Conservation (phyloP, 2,329 filamentous ascomycete genomes). For the Byssochlamys sp. region DNA sequence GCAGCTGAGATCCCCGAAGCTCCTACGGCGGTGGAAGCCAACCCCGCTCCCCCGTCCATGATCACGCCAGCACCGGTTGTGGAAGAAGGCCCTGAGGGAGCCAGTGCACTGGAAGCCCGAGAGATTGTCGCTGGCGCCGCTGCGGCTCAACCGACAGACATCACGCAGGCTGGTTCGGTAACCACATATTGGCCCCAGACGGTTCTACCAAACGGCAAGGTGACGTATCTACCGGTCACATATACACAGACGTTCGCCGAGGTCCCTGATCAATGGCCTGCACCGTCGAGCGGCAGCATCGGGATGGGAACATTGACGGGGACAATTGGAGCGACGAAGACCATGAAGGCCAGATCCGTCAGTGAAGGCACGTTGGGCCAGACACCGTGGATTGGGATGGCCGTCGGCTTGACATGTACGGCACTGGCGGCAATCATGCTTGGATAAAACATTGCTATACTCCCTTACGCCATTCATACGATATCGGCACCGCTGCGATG, state of each 20-base stretch:
- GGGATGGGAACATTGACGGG: slow-evolving; percentile 20
- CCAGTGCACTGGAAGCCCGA: neutral
- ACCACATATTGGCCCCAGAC: slow-evolving; percentile 12
- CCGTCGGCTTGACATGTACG: slow-evolving; percentile 31
- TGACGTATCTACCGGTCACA: slow-evolving; percentile 9
- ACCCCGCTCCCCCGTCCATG: neutral
- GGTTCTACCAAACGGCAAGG: slow-evolving; percentile 1
- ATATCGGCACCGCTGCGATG: neutral
- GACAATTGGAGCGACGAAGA: slow-evolving; percentile 15
- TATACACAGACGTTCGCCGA: slow-evolving; percentile 19
- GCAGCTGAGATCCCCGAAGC: slow-evolving; percentile 1
- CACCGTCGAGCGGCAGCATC: slow-evolving; percentile 17
- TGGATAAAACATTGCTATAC: slow-evolving; percentile 14
- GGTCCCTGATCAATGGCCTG: slow-evolving; percentile 22
- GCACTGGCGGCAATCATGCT: slow-evolving; percentile 31
- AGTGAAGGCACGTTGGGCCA: slow-evolving; percentile 32
- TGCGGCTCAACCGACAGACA: slow-evolving; percentile 11
- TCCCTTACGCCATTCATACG: neutral
- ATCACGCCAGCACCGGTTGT: neutral
- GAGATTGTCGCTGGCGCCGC: slow-evolving; percentile 1
- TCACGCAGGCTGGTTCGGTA: slow-evolving; percentile 18
- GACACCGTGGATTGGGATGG: slow-evolving; percentile 34
- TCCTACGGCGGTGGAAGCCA: neutral
- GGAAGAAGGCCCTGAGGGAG: neutral
- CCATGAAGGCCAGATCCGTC: slow-evolving; percentile 11